phyloP scores from a whole-genome alignment of 2,329 filamentous ascomycete species.

The Penicillium hesseltinei region DNA sequence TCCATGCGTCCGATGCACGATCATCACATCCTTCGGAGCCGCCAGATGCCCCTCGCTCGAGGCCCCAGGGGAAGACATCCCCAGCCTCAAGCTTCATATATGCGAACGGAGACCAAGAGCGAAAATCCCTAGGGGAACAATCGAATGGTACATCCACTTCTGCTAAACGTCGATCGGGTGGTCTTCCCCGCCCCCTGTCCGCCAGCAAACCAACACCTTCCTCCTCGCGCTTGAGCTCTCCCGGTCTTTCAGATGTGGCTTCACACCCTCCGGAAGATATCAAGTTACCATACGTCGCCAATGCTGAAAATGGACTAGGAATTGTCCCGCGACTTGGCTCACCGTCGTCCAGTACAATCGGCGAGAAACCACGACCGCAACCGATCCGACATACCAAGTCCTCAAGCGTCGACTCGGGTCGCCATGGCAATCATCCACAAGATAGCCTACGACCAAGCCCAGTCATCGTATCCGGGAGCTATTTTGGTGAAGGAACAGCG shows the following conservation, averaged over 20 bases:
- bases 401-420: slow-evolving; percentile 34
- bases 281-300: slow-evolving; percentile 18
- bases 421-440: slow-evolving; percentile 13
- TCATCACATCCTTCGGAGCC: slow-evolving; percentile 43
- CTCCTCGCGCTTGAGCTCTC: slow-evolving; percentile 34
- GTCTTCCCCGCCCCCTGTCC: slow-evolving; percentile 28
- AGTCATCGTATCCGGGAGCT: slow-evolving; percentile 29
- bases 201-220: slow-evolving; percentile 22
- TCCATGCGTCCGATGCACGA: slow-evolving; percentile 80
- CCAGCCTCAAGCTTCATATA: slow-evolving; percentile 37
- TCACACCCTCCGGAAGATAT: slow-evolving; percentile 26
- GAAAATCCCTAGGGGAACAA: slow-evolving; percentile 23
- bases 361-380: slow-evolving; percentile 15
- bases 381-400: slow-evolving; percentile 33
- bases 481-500: slow-evolving; percentile 19
- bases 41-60: slow-evolving; percentile 26
- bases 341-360: slow-evolving; percentile 20
- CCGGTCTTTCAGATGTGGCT: slow-evolving; percentile 28
- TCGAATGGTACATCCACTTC: slow-evolving; percentile 14
- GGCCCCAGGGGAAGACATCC: slow-evolving; percentile 25
- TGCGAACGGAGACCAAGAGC: slow-evolving; percentile 39
- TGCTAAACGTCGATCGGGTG: slow-evolving; percentile 32
- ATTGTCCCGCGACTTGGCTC: slow-evolving; percentile 21
- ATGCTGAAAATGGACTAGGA: slow-evolving; percentile 24
- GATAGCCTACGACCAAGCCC: slow-evolving; percentile 34